Evolutionary conservation across 768 basidiomycete species (phyloP).

Genomic region (Russula earlei): DNA sequence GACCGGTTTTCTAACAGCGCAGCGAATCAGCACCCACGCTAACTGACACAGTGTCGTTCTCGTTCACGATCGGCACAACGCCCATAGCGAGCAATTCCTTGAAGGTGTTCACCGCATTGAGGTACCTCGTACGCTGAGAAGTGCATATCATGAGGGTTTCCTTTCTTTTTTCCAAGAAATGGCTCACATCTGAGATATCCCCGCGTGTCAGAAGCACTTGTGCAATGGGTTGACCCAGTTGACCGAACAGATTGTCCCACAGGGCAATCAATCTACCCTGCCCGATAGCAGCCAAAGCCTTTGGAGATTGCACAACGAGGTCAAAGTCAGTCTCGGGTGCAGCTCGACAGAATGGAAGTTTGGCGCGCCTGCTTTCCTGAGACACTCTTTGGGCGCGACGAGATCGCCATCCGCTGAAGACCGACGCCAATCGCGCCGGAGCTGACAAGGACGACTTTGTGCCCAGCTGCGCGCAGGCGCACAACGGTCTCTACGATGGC

Average conservation of each 20-base stretch:
- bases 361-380: slow-evolving; percentile 79
- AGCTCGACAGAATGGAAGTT: background rate
- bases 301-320: background rate
- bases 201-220: slow-evolving; percentile 91
- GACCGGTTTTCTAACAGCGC: background rate
- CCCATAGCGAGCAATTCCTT: slow-evolving; percentile 88
- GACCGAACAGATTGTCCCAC: slow-evolving; percentile 94
- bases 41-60: slow-evolving; percentile 97
- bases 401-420: slow-evolving; percentile 80
- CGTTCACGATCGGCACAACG: slow-evolving; percentile 96
- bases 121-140: slow-evolving; percentile 77
- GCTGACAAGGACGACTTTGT: slow-evolving; percentile 91
- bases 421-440: slow-evolving; percentile 98
- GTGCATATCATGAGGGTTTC: background rate
- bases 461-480: slow-evolving; percentile 65
- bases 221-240: slow-evolving; percentile 90
- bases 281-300: slow-evolving; percentile 95
- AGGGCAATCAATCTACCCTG: slow-evolving; percentile 93
- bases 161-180: background rate
- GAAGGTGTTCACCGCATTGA: slow-evolving; percentile 95
- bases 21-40: slow-evolving; percentile 50
- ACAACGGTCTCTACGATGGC: slow-evolving; percentile 88
- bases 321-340: background rate
- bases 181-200: slow-evolving; percentile 88
- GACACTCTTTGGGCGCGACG: slow-evolving; percentile 70